Evolutionary conservation across 2,329 filamentous ascomycete genomes (phyloP), one percentile per base, ranked within the genome.

Genomic region (Rhytidhysteron rufulum): DNA sequence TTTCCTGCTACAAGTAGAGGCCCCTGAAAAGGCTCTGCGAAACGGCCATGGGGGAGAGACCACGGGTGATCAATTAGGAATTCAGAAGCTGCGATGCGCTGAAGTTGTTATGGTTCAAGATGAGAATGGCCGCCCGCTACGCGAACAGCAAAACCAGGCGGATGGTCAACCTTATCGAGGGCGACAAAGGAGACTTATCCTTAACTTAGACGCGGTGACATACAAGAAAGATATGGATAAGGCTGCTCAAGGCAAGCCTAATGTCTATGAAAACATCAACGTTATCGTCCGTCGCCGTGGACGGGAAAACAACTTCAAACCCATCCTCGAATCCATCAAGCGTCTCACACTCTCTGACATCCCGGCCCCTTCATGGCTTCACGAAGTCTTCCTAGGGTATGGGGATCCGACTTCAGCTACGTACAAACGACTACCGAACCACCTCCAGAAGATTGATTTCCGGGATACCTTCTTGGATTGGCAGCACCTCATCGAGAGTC

Each of bases 341-440:
- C 86, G 81, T 48, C 77, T 98, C 21, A 85, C 88, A 2, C 73
- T 95, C 24, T 89, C 89, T 1, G 87, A 95, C 53, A 83, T 91
- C 16, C 86, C 87, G 5, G 75, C 97, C 39, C 89, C 93, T 11
- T 79, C 83, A 2, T 98, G 93, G 93, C 74, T 98, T 31, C 88
- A 95, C 56, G 93, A 97, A 51, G 91, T 97, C 8, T 98, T 97
- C 64, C 72, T 98, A n/a, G 93, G 93, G 3, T 97, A 95, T 62
- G 93, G 93, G 34, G 90, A 98, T 64, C 91, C 93, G 42, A 79
- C 88, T 21, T 84, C 86, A 43, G 93, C 93, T 24, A 86, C 82
- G 17, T 95, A 95, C 68, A 88, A 86, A 48, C 83, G 88, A 37
- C 70, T 98, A 13, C 70, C 86, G 2, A 93, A 88, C 61, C 79